Conservation (phyloP, 306 rosid species). For the Fragaria iinumae region DNA sequence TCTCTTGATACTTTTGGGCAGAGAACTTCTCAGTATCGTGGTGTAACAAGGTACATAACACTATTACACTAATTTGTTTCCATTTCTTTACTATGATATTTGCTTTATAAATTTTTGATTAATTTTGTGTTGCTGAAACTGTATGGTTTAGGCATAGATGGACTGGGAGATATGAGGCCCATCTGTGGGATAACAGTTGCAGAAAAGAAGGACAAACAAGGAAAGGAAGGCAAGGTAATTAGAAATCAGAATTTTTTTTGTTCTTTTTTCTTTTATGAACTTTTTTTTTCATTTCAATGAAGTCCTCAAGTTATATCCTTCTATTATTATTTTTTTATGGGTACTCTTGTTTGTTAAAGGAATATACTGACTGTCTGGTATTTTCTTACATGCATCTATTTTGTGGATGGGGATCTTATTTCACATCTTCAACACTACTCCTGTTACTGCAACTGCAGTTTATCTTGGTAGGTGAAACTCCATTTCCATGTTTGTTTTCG, state of each 20-base stretch:
- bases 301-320: neutral
- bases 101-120: neutral
- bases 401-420: slow-evolving; percentile 18
- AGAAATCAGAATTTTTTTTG: neutral
- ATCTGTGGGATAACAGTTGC: slow-evolving; percentile 98
- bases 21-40: slow-evolving; percentile 95
- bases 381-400: slow-evolving; percentile 14
- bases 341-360: slow-evolving; percentile 5
- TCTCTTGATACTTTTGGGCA: slow-evolving; percentile 96
- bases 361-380: slow-evolving; percentile 23
- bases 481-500: slow-evolving; percentile 26
- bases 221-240: slow-evolving; percentile 97
- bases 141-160: slow-evolving; percentile 79
- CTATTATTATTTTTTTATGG: neutral
- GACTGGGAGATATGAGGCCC: slow-evolving; percentile 99
- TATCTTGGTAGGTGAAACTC: slow-evolving; percentile 77
- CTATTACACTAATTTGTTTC: neutral
- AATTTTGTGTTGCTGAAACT: neutral
- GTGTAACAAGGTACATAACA: slow-evolving; percentile 72
- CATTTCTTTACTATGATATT: no score
- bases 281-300: neutral
- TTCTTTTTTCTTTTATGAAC: no score
- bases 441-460: slow-evolving; percentile 46
- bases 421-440: slow-evolving; percentile 13
- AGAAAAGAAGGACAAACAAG: slow-evolving; percentile 99